Base-by-base conservation (phyloP, 352 stramenopile species). In the Pythium guiyangense region DNA sequence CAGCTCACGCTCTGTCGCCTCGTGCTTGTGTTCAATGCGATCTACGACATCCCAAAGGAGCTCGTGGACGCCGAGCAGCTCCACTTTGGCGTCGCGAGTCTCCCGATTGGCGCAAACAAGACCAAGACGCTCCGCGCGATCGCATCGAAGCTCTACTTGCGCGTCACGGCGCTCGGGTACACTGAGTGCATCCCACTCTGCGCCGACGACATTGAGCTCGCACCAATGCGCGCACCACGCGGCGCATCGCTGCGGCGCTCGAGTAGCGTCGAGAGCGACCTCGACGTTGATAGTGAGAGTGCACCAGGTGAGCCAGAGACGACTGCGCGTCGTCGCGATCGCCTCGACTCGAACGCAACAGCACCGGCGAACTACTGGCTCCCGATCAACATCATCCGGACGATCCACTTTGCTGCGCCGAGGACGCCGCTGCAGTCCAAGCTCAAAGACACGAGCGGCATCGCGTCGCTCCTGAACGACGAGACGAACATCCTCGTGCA, bases 1-100 rank as follows among this genome's bases (percentile, higher is more conserved):
- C 79, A 92, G 44, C 58, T 94, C 18, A 94, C 84, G n/a, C 62
- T 92, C 35, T 94, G 84, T 49, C 71, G 81, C 3, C 63, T 94
- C 14, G 72, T 91, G 45, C 54, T 94, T 9, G 81, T 92, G 15
- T 77, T 92, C 52, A 90, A 86, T 12, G 84, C 76, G 9, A 86
- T 94, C 25, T 92, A 94, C 55, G 84, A 94, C 49, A 90, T 94
- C 31, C 79, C 79, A 2, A 69, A 76, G 9, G 81, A 90, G 34
- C 64, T 94, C 3, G 90, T 80, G 56, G 81, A 89, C 22, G 77
- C 77, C 10, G 80, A 93, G 54, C 72, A 70, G 39, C 67, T 49
- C 20, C 60, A 67, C 49, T 49, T 73, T 26, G 20, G 42, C n/a
- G 10, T 4, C 14, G 67, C 70, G 3, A 34, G 40, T 27, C 20